Conservation (phyloP, 2,329 filamentous ascomycete species). For the Monilinia laxa region DNA sequence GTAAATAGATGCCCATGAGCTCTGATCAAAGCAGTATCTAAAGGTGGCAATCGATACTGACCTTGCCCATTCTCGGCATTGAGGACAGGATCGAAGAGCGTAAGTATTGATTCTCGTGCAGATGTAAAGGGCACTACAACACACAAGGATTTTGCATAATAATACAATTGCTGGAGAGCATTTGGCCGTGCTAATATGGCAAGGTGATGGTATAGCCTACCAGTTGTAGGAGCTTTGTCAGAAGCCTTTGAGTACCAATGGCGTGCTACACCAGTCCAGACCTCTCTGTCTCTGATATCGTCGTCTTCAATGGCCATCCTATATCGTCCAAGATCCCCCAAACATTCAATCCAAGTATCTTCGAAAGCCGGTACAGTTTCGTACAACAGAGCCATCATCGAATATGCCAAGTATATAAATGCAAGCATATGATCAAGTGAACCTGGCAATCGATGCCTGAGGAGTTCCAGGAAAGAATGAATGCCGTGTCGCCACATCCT, state of each 20-base stretch:
- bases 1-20: constrained; percentile 65
- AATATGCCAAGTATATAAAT: constrained; percentile 87
- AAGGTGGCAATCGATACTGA: constrained; percentile 43
- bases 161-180: constrained; percentile 68
- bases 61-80: constrained; percentile 41
- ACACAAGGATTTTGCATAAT: constrained; percentile 69
- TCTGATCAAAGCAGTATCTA: constrained; percentile 63
- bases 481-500: constrained; percentile 94
- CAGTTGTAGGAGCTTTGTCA: constrained; percentile 71
- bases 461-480: constrained; percentile 75
- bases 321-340: constrained; percentile 83
- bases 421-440: constrained; percentile 86
- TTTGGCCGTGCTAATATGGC: constrained; percentile 74
- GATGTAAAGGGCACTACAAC: constrained; percentile 57
- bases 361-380: constrained; percentile 82
- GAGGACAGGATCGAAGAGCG: constrained; percentile 62
- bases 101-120: constrained; percentile 69
- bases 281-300: constrained; percentile 68
- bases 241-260: constrained; percentile 71
- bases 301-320: constrained; percentile 88
- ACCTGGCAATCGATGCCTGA: constrained; percentile 70
- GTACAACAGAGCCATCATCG: constrained; percentile 82
- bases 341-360: constrained; percentile 83
- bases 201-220: constrained; percentile 83
- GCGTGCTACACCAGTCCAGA: constrained; percentile 76